These are phyloP conservation scores for Verticillium longisporum DNA, from an alignment of 2,329 filamentous ascomycete genomes.

Conservation along the genomic window DNA sequence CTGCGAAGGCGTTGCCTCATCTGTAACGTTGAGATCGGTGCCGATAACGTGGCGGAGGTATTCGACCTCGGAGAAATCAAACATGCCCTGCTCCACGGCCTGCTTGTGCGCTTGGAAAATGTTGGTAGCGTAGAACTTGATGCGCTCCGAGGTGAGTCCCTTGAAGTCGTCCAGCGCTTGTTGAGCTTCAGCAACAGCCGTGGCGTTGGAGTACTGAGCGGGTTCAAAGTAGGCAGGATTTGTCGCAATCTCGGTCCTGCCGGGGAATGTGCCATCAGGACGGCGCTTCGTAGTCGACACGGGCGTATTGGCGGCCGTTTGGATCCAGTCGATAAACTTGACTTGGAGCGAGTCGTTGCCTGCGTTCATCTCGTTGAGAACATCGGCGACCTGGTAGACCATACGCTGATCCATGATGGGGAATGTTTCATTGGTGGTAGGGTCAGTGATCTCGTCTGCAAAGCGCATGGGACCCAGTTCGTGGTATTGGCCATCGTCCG, in stretches of 20 bases:
- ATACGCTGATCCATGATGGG: conserved; percentile 33
- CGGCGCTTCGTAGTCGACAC: conserved; percentile 16
- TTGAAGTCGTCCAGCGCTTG: conserved; percentile 19
- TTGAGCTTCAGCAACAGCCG: conserved; percentile 15
- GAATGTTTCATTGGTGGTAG: conserved; percentile 31
- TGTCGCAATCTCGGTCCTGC: conserved; percentile 15
- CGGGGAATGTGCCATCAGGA: conserved; percentile 19
- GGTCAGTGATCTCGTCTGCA: conserved; percentile 29
- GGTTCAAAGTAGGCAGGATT: conserved; percentile 9
- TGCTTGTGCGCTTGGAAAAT: conserved; percentile 22
- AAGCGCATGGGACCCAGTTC: conserved; percentile 39
- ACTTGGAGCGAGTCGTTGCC: conserved; percentile 22
- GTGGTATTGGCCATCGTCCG: conserved; percentile 18
- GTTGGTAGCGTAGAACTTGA: conserved; percentile 16
- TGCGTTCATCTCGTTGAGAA: conserved; percentile 31
- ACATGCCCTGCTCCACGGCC: conserved; percentile 18
- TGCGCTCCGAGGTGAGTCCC: conserved; percentile 13
- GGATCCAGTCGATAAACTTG: conserved; percentile 34
- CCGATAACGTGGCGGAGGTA: conserved; percentile 25
- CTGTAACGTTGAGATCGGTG: conserved; percentile 27
- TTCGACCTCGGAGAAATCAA: conserved; percentile 21
- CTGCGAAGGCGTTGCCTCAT: conserved; percentile 20
- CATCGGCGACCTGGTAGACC: conserved; percentile 32
- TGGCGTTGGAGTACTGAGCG: conserved; percentile 16
- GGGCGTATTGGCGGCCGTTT: conserved; percentile 25